Evolutionary conservation across 1,284 basidiomycete genomes (phyloP), one percentile per base, ranked within the genome.

Genomic region (Rhodotorula sp.): DNA sequence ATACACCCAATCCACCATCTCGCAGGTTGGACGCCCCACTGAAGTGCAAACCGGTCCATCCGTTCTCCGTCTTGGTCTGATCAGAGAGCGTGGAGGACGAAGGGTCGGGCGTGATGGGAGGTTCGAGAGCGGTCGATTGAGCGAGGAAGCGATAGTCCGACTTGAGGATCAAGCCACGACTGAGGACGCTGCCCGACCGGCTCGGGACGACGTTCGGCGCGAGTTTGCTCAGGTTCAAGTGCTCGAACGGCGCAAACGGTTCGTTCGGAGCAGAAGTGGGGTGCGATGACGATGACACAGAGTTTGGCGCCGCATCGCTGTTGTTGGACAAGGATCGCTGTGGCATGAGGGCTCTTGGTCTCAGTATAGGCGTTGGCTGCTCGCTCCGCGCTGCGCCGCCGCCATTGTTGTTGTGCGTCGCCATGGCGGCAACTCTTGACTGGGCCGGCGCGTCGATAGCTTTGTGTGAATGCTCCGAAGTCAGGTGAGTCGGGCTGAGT

Each of bases 11-110:
- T 55, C 87, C 88, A 55, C 87, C 88, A 60, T 87, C 85, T 71
- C 96, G 86, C 79, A 99, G 98, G 82, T 98, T 97, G 5, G 95
- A 95, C 29, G 95, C 95, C 49, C 96, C 96, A 79, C 83, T 82
- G 6, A 99, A 86, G 72, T 91, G 46, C 14, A 26, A 49, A n/a
- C 51, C 20, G 30, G 24, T 22, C 29, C 29, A 33, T 20, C 46
- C 6, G 46, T 30, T 20, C 15, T 26, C 44, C 20, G 30, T 17
- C 26, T 55, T 37, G 29, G 30, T 17, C 24, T 55, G 30, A 24
- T 48, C 48, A 24, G 56, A 57, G n/a, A 30, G 60, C 20, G 65
- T 64, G 22, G 56, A 33, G 6, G 65, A 29, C 6, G 64, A n/a
- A 26, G 54, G 30, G 17, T 57, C 12, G 6, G 30, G 24, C 20